Conservation (phyloP, 148 eudicot species). For the Vaccinium vitisidaea region DNA sequence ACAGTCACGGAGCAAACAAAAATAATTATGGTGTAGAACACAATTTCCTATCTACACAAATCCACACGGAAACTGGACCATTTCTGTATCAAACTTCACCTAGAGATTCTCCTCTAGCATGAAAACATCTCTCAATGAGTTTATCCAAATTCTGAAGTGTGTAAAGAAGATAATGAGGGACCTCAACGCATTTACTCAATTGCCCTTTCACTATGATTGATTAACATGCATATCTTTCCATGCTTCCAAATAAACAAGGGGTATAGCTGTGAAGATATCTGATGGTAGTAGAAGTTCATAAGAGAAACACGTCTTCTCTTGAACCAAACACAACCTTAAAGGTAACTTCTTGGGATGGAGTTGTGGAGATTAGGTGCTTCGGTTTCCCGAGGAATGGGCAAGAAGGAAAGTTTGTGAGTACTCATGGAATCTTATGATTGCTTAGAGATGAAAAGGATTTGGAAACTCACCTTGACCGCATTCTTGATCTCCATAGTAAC, state of each 20-base stretch:
- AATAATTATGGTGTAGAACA: neutral
- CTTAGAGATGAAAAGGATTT: neutral
- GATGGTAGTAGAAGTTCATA: neutral
- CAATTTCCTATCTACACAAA: neutral
- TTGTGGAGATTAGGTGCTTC: neutral
- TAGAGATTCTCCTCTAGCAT: neutral
- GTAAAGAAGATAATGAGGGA: neutral
- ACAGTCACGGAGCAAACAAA: neutral
- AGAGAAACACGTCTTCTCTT: neutral
- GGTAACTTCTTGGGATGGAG: neutral
- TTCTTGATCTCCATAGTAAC: constrained; percentile 62
- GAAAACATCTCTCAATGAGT: neutral
- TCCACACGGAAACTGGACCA: neutral
- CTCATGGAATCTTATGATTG: neutral
- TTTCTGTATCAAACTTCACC: neutral
- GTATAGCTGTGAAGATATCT: neutral
- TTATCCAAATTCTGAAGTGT: neutral
- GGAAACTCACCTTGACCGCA: constrained; percentile 61
- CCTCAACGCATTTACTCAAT: neutral
- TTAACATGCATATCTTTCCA: neutral
- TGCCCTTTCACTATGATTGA: neutral
- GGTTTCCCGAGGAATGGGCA: neutral
- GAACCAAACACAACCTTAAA: neutral
- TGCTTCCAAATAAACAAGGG: neutral
- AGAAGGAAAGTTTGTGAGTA: neutral